Evolutionary conservation across 345 rosid genomes (phyloP), one percentile per base, ranked within the genome.

Genomic region (Passiflora organensis): DNA sequence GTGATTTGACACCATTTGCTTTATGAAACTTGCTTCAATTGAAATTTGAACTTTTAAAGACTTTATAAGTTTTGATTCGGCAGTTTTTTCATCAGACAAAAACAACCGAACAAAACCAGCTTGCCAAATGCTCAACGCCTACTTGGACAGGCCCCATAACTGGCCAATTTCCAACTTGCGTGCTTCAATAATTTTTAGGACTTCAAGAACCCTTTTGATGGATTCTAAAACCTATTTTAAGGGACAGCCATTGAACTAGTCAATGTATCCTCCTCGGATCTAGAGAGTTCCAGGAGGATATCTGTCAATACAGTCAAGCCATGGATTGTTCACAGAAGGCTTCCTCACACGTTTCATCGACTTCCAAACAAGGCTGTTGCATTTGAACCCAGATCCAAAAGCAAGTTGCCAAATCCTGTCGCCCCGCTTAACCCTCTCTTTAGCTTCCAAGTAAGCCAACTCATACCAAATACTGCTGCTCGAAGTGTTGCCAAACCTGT

Each of bases 391-490:
- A 0, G 96, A 88, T 23, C 93, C 98, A 13, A 80, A 91, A 0
- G 96, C 80, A 2, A 86, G 74, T 73, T 91, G 96, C 96, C 98
- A 91, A 34, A 91, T 71, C 65, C 95, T 74, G 25, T 88, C 96
- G 0, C 96, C 95, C 23, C 80, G 76, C 44, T 70, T 80, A 0
- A 91, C 85, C 70, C 71, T 80, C 56, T 82, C 90, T 67, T 91
- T 91, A 13, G 98, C 96, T 56, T 91, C 98, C 76, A 84, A 44
- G 55, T 88, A 91, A 12, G 96, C 91, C 57, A 91, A 53, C 76
- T 88, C 95, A 12, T 86, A 91, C 96, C 98, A 88, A 0, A 88
- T 79, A 55, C 93, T 85, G 65, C 96, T 86, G 68, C 98, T 91
- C 0, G 93, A 88, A 0, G 96, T 88, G 83, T 91, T 86, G 6